These are phyloP conservation scores for Acanthamoeba rhysodes DNA, from an alignment of 208 protist species.

Conservation along the genomic window DNA sequence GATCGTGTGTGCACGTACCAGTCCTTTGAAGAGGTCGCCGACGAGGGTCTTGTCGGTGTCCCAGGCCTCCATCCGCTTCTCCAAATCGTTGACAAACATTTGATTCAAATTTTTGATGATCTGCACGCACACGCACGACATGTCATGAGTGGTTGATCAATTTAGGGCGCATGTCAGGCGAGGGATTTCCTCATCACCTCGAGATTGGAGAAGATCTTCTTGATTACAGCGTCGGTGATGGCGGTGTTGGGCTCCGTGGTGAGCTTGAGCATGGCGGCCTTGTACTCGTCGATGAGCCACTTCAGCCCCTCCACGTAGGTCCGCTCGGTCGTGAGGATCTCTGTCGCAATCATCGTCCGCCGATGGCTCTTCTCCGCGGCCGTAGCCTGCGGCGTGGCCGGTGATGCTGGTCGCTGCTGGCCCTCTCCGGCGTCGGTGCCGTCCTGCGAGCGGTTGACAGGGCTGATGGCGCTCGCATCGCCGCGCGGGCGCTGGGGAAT, in stretches of 20 bases:
- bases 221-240: slow-evolving; percentile 17
- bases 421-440: neutral
- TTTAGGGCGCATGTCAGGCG: no score
- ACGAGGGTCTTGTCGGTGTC: slow-evolving; percentile 8
- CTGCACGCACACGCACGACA: neutral
- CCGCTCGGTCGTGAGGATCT: slow-evolving; percentile 31
- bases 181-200: neutral
- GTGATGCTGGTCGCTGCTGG: neutral
- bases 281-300: slow-evolving; percentile 62
- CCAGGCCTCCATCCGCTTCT: neutral
- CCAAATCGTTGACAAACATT: neutral
- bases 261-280: slow-evolving; percentile 1
- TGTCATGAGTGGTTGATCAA: no score
- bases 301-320: slow-evolving; percentile 40
- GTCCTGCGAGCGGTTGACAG: no score
- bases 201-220: slow-evolving; percentile 41
- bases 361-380: neutral
- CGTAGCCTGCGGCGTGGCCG: neutral
- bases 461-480: neutral
- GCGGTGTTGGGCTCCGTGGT: neutral
- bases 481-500: neutral
- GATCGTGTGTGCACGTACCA: neutral
- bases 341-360: slow-evolving; percentile 41
- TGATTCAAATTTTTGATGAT: slow-evolving; percentile 42
- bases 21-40: slow-evolving; percentile 1